Percentiles rank a stretch among this genome's conserved stretches.
Evolutionary conservation across 164 flowering plant species (phyloP).

Genomic region (Stephania yunnanensis): DNA sequence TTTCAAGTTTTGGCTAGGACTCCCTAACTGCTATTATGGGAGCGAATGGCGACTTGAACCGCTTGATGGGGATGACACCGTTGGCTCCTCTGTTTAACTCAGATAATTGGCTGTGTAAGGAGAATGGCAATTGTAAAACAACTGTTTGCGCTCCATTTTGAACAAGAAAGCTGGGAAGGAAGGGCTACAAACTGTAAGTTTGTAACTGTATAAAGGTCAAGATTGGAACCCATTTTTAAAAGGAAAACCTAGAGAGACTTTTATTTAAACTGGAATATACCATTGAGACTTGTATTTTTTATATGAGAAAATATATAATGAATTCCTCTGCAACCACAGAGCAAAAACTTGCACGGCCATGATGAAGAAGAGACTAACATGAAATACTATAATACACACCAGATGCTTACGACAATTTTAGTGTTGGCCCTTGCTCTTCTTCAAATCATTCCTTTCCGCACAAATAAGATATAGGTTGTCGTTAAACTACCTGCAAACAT

Average conservation of each 20-base stretch:
- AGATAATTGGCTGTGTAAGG: background rate
- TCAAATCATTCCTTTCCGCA: background rate
- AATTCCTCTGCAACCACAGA: background rate
- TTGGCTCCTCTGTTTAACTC: constrained; percentile 12
- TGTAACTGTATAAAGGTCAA: background rate
- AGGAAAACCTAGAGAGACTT: background rate
- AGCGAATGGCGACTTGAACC: constrained; percentile 82
- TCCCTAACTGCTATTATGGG: constrained; percentile 87
- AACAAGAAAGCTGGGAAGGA: background rate
- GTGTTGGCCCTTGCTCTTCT: background rate
- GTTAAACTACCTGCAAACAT: background rate
- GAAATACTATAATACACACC: background rate
- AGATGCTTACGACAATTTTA: background rate
- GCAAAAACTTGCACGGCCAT: background rate
- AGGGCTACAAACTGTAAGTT: background rate
- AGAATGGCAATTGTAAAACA: background rate
- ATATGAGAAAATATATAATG: background rate
- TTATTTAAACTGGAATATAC: background rate
- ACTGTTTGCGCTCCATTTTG: background rate
- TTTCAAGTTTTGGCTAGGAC: constrained; percentile 95
- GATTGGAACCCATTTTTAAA: background rate
- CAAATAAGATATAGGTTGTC: background rate
- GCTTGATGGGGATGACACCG: constrained; percentile 26
- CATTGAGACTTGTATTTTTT: background rate
- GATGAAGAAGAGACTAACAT: background rate